These are phyloP conservation scores for Mortierella polycephala DNA, from an alignment of 371 early-diverging fungal species.

Conservation along the genomic window DNA sequence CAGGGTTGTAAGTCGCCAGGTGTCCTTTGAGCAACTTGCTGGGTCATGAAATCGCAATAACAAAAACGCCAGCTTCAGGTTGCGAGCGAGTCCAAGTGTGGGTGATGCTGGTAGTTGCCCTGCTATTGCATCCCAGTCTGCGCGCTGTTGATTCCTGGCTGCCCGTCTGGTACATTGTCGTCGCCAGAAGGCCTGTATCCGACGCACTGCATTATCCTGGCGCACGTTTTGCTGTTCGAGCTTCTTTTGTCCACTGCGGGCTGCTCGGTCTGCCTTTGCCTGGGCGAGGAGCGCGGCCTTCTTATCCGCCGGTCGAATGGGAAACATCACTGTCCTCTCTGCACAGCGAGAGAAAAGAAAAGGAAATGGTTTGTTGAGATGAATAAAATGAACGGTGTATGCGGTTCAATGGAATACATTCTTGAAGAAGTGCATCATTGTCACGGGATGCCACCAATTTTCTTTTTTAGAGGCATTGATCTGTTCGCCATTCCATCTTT, in stretches of 20 bases:
- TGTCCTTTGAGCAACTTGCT: constrained; percentile 10
- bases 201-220: constrained; percentile 20
- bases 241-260: constrained; percentile 36
- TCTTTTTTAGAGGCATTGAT: no score
- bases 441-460: no score
- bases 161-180: background rate
- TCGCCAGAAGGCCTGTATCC: constrained; percentile 35
- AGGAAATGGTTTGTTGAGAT: background rate
- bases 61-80: constrained; percentile 32
- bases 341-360: constrained; percentile 3
- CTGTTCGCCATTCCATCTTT: background rate
- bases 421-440: no score
- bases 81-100: constrained; percentile 33
- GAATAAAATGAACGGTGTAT: background rate
- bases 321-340: constrained; percentile 25
- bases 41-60: constrained; percentile 32
- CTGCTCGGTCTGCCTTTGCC: constrained; percentile 46
- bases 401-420: background rate
- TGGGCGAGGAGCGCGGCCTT: constrained; percentile 51
- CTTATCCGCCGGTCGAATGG: constrained; percentile 40
- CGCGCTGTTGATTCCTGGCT: constrained; percentile 21
- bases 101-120: constrained; percentile 22
- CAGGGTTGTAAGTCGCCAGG: constrained; percentile 25
- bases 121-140: constrained; percentile 40
- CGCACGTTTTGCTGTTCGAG: constrained; percentile 17